Evolutionary conservation across 495 filamentous ascomycete species (phyloP).

Genomic region (Hyaloscypha finlandica): DNA sequence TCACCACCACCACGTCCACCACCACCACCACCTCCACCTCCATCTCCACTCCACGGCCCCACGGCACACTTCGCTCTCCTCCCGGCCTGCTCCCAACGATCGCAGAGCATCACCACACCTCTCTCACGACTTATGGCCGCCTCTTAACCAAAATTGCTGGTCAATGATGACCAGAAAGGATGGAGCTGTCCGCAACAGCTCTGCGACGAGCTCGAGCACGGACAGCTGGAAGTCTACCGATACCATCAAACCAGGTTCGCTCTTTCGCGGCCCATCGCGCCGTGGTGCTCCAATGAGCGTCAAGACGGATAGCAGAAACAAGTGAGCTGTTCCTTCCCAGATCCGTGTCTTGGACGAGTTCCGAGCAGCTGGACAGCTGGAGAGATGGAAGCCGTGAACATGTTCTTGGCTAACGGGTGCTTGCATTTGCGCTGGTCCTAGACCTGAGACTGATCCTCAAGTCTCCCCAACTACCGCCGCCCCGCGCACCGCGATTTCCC

Average conservation of each 20-base stretch:
- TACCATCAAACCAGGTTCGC: constrained; percentile 50
- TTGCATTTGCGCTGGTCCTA: constrained; percentile 31
- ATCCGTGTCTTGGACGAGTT: constrained; percentile 21
- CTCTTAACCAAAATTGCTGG: constrained; percentile 28
- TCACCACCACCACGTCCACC: neutral
- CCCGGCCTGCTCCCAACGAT: neutral
- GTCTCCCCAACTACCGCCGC: constrained; percentile 50
- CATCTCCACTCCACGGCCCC: neutral
- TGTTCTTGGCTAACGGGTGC: constrained; percentile 35
- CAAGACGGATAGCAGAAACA: constrained; percentile 54
- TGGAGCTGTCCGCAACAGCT: constrained; percentile 57
- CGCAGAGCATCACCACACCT: neutral
- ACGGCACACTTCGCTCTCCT: neutral
- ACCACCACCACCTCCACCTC: neutral
- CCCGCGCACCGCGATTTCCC: constrained; percentile 46
- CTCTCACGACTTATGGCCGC: constrained; percentile 20
- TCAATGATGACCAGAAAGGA: constrained; percentile 62
- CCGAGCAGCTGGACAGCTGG: neutral
- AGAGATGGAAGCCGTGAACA: constrained; percentile 21
- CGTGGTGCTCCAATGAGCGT: constrained; percentile 56
- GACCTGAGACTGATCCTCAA: constrained; percentile 50
- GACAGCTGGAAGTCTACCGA: constrained; percentile 60
- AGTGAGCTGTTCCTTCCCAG: constrained; percentile 33
- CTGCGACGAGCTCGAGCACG: constrained; percentile 61
- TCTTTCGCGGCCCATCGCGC: constrained; percentile 41